These are phyloP conservation scores for Westerdykella aurantiaca DNA, from an alignment of 2,329 filamentous ascomycete species.

Conservation along the genomic window DNA sequence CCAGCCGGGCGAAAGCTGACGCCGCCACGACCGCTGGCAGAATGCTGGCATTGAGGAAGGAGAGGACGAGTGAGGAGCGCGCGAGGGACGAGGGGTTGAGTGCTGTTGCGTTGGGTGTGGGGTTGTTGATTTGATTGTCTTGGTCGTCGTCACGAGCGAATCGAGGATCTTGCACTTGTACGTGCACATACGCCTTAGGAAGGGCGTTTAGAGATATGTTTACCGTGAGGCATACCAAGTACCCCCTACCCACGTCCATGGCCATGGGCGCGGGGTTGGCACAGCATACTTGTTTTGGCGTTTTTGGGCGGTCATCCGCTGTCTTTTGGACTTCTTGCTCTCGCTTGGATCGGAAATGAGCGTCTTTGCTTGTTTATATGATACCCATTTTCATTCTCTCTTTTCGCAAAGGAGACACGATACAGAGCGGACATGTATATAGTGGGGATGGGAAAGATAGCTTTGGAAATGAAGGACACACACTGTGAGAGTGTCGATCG, in stretches of 20 bases:
- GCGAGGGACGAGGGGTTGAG: slow-evolving; percentile 14
- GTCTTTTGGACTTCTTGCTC: no score
- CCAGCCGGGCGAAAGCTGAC: slow-evolving; percentile 15
- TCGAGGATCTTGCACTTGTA: background rate
- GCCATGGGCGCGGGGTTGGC: background rate
- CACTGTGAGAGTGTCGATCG: no score
- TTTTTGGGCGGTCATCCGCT: background rate
- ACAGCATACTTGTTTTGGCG: background rate
- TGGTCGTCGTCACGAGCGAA: background rate
- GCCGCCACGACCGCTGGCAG: no score
- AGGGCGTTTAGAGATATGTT: background rate
- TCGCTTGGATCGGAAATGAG: no score
- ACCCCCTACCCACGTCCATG: background rate
- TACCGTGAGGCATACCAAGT: background rate
- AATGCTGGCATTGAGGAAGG: slow-evolving; percentile 1
- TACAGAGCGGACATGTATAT: no score
- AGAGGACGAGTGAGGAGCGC: slow-evolving; percentile 18
- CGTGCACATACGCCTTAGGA: background rate
- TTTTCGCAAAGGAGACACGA: background rate
- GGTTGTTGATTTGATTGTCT: slow-evolving; percentile 17
- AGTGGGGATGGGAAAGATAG: no score
- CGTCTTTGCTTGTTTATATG: background rate
- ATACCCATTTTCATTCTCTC: background rate
- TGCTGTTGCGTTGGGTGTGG: slow-evolving; percentile 17
- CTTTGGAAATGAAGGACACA: no score